Evolutionary conservation across 257 asterid species (phyloP), one percentile per base, ranked within the genome.

Genomic region (Striga asiatica): DNA sequence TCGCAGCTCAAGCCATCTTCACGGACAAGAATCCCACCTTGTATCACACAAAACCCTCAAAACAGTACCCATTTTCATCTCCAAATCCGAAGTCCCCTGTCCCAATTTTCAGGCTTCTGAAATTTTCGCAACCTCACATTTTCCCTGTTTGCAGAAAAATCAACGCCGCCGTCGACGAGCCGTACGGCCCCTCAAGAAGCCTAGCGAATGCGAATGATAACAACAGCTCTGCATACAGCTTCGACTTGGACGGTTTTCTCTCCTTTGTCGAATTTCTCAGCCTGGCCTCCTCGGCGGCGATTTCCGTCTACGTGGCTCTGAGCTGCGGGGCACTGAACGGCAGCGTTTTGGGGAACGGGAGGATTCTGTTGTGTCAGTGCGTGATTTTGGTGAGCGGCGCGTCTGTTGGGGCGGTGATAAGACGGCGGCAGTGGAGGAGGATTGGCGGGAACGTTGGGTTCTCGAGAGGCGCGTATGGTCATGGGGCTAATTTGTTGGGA

Each of bases 371-470:
- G 43, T 85, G 76, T 78, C 98, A 86, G 68, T 80, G 82, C 64
- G 87, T 66, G 81, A 69, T 73, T 66, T 24, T 91, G 74, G 72
- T 84, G 43, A 67, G 61, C 52, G 81, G 87, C 2, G 64, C 74
- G 58, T 64, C 77, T 27, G 68, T 77, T 50, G 96, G 96, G 50
- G 79, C 86, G 49, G 73, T 69, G 65, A 83, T 91, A 49, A 69
- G 96, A 77, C 72, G 84, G 76, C 75, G 92, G 81, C 97, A 89
- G 52, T 89, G 94, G 93, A 61, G 68, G 72, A 79, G 88, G 79
- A 70, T 78, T 67, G 79, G 81, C 54, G 73, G 66, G 38, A 66
- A 57, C 14, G 38, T n/a, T 10, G 78, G 69, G 8, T 49, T 67
- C 47, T 70, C 83, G 6, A 70, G 78, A 52, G 66, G 75, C 2